A percentile compares a stretch with the other conserved stretches of the same genome.
Conservation (phyloP, 2,329 filamentous ascomycete species). For the Emergomyces pasteurianus region DNA sequence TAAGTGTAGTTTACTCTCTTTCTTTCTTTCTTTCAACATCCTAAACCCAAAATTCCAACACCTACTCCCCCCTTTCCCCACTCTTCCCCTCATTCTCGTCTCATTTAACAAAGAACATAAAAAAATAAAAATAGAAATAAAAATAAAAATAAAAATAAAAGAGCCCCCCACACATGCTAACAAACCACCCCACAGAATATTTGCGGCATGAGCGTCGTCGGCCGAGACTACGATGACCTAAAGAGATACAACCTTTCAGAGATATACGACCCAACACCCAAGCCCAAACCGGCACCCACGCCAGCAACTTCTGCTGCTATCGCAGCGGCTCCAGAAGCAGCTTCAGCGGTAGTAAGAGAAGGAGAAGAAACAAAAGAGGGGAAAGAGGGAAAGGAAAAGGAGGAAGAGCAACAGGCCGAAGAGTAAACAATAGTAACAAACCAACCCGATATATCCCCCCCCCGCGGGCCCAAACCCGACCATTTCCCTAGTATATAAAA, state of each 20-base stretch:
- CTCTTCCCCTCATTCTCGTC: background rate
- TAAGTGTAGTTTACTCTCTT: constrained; percentile 17
- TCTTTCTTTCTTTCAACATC: background rate
- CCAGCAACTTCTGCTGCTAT: background rate
- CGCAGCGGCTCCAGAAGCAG: background rate
- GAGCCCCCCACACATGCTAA: no score
- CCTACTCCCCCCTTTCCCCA: background rate
- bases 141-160: background rate
- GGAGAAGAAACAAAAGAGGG: background rate
- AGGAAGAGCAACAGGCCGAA: background rate
- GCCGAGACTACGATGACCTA: constrained; percentile 46
- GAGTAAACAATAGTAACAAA: background rate
- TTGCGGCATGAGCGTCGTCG: constrained; percentile 52
- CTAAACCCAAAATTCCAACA: no score
- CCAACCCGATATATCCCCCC: background rate
- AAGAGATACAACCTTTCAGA: constrained; percentile 54
- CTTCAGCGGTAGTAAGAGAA: background rate
- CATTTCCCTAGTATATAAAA: no score
- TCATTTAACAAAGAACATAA: no score
- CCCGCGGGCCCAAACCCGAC: no score
- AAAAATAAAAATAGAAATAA: no score
- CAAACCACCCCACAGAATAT: constrained; percentile 39
- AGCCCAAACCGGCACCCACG: constrained; percentile 5
- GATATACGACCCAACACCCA: constrained; percentile 41
- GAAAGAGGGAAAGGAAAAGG: no score